Evolutionary conservation across 2,329 filamentous ascomycete species (phyloP).

Genomic region (Orbilia javanica): DNA sequence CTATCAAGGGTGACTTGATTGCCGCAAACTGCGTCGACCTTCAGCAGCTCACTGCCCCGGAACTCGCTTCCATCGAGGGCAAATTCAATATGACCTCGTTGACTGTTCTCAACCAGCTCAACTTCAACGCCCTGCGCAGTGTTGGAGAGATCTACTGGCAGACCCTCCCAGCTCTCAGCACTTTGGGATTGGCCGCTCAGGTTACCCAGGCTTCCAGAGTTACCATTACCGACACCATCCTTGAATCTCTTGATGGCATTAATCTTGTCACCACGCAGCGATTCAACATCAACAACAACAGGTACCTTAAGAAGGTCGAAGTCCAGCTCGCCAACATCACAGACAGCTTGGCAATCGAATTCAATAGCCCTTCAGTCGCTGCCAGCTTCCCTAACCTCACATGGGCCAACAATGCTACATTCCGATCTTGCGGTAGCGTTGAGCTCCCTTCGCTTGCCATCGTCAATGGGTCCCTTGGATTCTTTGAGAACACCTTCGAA

Average conservation of each 20-base stretch:
- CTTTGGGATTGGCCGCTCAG: constrained; percentile 73
- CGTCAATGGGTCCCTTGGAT: constrained; percentile 83
- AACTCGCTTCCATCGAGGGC: constrained; percentile 76
- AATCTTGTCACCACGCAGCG: constrained; percentile 78
- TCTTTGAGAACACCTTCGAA: constrained; percentile 82
- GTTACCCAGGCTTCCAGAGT: constrained; percentile 78
- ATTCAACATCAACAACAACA: constrained; percentile 92
- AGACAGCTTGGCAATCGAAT: constrained; percentile 77
- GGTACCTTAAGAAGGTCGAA: constrained; percentile 78
- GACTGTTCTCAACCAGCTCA: constrained; percentile 76
- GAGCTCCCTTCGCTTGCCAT: constrained; percentile 77
- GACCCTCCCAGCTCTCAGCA: constrained; percentile 76
- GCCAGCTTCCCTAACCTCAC: constrained; percentile 82
- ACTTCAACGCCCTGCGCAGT: constrained; percentile 74
- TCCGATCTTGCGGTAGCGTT: constrained; percentile 82
- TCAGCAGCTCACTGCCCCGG: constrained; percentile 69
- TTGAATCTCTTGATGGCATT: constrained; percentile 82
- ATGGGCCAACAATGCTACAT: constrained; percentile 82
- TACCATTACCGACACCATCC: constrained; percentile 85
- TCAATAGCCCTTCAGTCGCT: constrained; percentile 79
- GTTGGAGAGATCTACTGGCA: constrained; percentile 78
- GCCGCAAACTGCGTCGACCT: constrained; percentile 73
- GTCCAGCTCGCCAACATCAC: constrained; percentile 83
- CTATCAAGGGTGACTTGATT: constrained; percentile 72
- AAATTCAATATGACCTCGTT: constrained; percentile 78